Evolutionary conservation across 805 yeast genomes (phyloP).

Genomic region (Teunomyces panamensis): DNA sequence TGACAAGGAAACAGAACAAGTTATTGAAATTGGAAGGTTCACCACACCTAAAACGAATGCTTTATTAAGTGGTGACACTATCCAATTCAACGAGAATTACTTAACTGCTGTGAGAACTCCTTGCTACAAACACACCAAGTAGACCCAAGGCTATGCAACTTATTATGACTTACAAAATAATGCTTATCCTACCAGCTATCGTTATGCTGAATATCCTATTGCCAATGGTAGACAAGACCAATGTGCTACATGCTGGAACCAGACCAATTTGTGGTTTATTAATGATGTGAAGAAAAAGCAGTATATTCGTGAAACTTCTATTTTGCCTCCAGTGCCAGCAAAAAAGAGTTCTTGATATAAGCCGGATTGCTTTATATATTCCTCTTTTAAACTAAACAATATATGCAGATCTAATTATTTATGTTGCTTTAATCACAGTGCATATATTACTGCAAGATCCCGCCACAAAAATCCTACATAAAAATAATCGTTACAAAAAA

Average conservation of each 20-base stretch:
- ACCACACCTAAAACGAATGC: not conserved
- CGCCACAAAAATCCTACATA: not conserved
- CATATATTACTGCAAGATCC: not conserved
- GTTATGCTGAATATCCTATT: not conserved
- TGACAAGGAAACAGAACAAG: not conserved
- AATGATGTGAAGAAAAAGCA: not conserved
- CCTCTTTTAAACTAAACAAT: too few relatives aligned
- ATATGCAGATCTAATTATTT: too few relatives aligned
- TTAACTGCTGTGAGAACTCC: not conserved
- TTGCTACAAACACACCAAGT: not conserved
- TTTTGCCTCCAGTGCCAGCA: not conserved
- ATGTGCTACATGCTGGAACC: not conserved
- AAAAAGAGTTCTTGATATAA: not conserved
- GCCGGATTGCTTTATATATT: too few relatives aligned
- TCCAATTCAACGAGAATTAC: not conserved
- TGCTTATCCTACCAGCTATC: not conserved
- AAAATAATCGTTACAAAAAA: not conserved
- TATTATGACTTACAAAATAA: not conserved
- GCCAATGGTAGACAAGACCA: not conserved
- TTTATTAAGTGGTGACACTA: not conserved
- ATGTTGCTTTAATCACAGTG: too few relatives aligned
- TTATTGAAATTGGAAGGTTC: not conserved
- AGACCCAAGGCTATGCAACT: not conserved
- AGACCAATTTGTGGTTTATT: not conserved
- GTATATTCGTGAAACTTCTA: not conserved